phyloP scores from a whole-genome alignment of 169 alveolate genomes.

The Besnoitia besnoiti region DNA sequence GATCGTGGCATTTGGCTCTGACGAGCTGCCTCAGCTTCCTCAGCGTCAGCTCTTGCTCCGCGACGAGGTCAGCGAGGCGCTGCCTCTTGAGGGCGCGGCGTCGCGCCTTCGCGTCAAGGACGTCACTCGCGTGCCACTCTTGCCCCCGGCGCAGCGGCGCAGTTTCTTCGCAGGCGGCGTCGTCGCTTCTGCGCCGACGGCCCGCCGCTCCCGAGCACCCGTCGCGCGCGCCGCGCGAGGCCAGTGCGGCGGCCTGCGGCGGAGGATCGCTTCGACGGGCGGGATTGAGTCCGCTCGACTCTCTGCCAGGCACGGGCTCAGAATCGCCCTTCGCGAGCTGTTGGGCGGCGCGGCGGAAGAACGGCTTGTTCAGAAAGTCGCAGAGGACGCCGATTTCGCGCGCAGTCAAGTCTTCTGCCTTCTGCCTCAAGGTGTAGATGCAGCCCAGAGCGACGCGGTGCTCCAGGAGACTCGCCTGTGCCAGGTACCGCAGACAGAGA shows the following conservation, averaged over 20 bases:
- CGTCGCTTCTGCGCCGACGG: too few species aligned
- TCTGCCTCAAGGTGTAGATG: neutral
- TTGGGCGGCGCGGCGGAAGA: neutral
- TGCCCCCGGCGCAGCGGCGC: too few species aligned
- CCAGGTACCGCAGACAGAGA: neutral
- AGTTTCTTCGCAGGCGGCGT: too few species aligned
- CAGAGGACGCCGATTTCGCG: neutral
- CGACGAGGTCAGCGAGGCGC: neutral
- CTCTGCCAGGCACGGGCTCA: too few species aligned
- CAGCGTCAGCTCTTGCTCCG: neutral
- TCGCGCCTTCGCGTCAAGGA: neutral
- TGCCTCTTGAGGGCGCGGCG: neutral
- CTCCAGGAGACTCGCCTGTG: neutral
- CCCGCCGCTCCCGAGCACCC: too few species aligned
- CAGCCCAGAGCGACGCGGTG: neutral
- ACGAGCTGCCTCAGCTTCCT: neutral
- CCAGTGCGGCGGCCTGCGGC: too few species aligned
- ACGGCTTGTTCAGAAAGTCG: neutral
- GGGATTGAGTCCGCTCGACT: too few species aligned
- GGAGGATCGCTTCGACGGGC: too few species aligned
- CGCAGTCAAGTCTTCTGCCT: neutral
- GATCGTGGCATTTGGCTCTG: neutral
- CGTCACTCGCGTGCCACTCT: too few species aligned
- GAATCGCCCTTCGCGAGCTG: neutral
- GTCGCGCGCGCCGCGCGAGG: too few species aligned